These are phyloP conservation scores for Thraustochytrium sp. DNA, from an alignment of 352 stramenopile species.

Conservation along the genomic window DNA sequence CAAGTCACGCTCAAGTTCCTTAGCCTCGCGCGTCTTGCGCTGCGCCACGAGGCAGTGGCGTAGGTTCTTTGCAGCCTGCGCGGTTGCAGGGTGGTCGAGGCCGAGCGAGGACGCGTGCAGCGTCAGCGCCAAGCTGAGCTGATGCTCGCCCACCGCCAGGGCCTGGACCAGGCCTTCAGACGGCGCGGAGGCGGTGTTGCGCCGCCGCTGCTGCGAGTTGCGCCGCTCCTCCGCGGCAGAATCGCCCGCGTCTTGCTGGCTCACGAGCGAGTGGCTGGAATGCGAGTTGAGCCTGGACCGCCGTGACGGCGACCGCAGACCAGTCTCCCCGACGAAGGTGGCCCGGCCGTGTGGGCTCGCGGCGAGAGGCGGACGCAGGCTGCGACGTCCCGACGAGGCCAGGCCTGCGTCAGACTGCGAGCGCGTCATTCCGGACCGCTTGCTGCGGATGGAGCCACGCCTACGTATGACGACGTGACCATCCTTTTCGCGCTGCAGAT, in stretches of 20 bases:
- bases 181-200: not conserved
- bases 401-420: too few relatives aligned
- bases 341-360: too few relatives aligned
- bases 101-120: not conserved
- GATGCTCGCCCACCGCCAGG: not conserved
- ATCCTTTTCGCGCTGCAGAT: not conserved
- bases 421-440: too few relatives aligned
- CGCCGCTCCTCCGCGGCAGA: not conserved
- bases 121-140: not conserved
- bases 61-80: not conserved
- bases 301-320: too few relatives aligned
- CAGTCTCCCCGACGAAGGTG: too few relatives aligned
- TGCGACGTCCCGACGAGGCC: too few relatives aligned
- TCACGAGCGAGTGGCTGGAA: too few relatives aligned
- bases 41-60: conserved; percentile 8
- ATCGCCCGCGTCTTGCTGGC: too few relatives aligned
- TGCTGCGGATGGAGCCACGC: too few relatives aligned
- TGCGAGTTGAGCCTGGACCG: too few relatives aligned
- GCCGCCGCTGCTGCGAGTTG: not conserved
- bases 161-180: not conserved
- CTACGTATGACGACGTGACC: too few relatives aligned
- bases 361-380: too few relatives aligned
- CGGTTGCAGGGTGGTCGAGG: not conserved
- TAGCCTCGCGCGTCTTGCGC: conserved; percentile 4
- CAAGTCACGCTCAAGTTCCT: not conserved